Evolutionary conservation across 345 rosid genomes (phyloP).

Genomic region (Nephelium lappaceum): DNA sequence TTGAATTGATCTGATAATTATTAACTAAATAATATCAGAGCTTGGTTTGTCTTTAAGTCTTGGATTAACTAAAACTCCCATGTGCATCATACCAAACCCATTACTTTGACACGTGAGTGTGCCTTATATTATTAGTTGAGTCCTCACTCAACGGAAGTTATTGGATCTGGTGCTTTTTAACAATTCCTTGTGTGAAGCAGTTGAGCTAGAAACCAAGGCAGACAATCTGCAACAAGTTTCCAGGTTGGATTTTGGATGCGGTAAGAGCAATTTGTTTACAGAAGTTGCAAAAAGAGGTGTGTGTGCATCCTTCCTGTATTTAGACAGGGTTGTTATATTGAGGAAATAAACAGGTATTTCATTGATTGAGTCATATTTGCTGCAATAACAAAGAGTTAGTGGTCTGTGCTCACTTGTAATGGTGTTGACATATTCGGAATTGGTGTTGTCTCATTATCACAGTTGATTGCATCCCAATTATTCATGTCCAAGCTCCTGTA

Average conservation of each 20-base stretch:
- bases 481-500: conserved; percentile 87
- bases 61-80: no score
- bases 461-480: conserved; percentile 77
- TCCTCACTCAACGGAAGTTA: conserved; percentile 32
- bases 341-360: conserved; percentile 65
- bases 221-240: conserved; percentile 31
- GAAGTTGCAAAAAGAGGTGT: conserved; percentile 53
- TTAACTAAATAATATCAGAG: no score
- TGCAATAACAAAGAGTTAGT: conserved; percentile 51
- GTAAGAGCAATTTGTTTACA: conserved; percentile 39
- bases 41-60: no score
- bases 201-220: conserved; percentile 52
- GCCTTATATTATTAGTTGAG: conserved; percentile 69
- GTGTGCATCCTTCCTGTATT: conserved; percentile 4
- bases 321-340: conserved; percentile 72
- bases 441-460: conserved; percentile 85
- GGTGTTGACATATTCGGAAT: conserved; percentile 53
- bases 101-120: no score
- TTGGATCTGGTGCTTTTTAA: no score
- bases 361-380: conserved; percentile 51
- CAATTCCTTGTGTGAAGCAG: no score
- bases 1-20: no score
- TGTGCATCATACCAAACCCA: no score
- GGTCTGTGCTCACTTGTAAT: conserved; percentile 70
- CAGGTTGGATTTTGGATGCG: conserved; percentile 69